These are phyloP conservation scores for Nitzschia sp. DNA, from an alignment of 108 stramenopile species.

Conservation along the genomic window DNA sequence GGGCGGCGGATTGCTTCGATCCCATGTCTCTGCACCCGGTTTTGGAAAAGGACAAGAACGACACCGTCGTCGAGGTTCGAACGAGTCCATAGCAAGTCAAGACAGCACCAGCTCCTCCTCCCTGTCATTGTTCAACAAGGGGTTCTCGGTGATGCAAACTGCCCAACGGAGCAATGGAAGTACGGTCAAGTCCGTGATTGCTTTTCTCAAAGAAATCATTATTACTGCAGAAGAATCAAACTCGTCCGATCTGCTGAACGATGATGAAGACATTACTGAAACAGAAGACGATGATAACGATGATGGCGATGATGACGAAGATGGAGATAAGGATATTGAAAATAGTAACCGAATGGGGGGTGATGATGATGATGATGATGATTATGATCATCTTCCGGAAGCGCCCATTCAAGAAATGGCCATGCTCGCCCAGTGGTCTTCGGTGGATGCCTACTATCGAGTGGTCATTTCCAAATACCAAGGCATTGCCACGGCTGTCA, in stretches of 20 bases:
- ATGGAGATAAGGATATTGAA: background rate
- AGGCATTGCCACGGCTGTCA: slow-evolving; percentile 6
- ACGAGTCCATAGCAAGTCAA: background rate
- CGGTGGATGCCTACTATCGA: slow-evolving; percentile 13
- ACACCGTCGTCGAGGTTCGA: background rate
- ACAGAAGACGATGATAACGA: background rate
- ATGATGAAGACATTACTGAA: background rate
- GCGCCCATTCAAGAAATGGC: slow-evolving; percentile 8
- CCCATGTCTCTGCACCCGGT: background rate
- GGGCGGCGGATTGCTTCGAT: too few species aligned
- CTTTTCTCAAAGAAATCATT: background rate
- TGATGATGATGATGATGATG: background rate
- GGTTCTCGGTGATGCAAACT: slow-evolving; percentile 6
- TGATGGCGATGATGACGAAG: background rate
- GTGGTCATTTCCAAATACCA: slow-evolving; percentile 22
- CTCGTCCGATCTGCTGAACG: background rate
- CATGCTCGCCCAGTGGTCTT: slow-evolving; percentile 9
- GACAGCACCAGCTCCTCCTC: background rate
- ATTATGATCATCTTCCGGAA: background rate
- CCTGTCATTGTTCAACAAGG: slow-evolving; percentile 9
- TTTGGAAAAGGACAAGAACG: background rate
- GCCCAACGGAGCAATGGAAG: slow-evolving; percentile 21
- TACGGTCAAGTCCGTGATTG: slow-evolving; percentile 16
- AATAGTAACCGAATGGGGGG: background rate
- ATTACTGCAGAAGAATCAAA: background rate